A percentile compares a stretch with the other conserved stretches of the same genome.
Evolutionary conservation across 345 rosid species (phyloP).

Genomic region (Aquilaria malaccensis): DNA sequence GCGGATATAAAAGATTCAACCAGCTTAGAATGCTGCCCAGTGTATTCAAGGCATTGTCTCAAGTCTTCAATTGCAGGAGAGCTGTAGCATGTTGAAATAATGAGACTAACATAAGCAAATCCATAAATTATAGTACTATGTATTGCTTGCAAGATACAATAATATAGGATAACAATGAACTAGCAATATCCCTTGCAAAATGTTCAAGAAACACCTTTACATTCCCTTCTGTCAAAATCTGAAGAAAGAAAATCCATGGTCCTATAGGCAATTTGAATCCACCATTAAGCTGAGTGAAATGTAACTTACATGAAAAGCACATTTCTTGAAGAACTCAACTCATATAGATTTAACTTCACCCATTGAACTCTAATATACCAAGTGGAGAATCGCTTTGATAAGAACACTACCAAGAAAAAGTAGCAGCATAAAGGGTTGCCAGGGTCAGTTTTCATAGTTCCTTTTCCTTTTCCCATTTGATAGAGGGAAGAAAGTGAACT

Average conservation of each 20-base stretch:
- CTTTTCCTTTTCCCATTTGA: too few relatives aligned
- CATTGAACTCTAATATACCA: too few relatives aligned
- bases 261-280: too few relatives aligned
- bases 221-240: not conserved
- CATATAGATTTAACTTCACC: too few relatives aligned
- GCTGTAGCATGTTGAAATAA: slow-evolving; percentile 35
- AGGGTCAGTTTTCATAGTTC: too few relatives aligned
- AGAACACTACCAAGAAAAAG: too few relatives aligned
- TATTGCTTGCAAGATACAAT: slow-evolving; percentile 7
- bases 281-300: too few relatives aligned
- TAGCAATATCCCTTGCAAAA: not conserved
- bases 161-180: slow-evolving; percentile 6
- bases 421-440: too few relatives aligned
- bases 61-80: slow-evolving; percentile 93
- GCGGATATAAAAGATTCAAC: slow-evolving; percentile 92
- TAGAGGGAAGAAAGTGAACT: too few relatives aligned
- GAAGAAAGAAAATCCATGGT: not conserved
- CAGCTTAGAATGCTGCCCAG: slow-evolving; percentile 92
- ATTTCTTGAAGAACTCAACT: too few relatives aligned
- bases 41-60: slow-evolving; percentile 89
- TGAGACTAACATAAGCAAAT: slow-evolving; percentile 10
- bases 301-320: too few relatives aligned
- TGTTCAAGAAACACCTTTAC: slow-evolving; percentile 2
- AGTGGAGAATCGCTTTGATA: too few relatives aligned
- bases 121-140: slow-evolving; percentile 1